Evolutionary conservation across 1,284 basidiomycete genomes (phyloP).

Genomic region (Sporisorium scitamineum): DNA sequence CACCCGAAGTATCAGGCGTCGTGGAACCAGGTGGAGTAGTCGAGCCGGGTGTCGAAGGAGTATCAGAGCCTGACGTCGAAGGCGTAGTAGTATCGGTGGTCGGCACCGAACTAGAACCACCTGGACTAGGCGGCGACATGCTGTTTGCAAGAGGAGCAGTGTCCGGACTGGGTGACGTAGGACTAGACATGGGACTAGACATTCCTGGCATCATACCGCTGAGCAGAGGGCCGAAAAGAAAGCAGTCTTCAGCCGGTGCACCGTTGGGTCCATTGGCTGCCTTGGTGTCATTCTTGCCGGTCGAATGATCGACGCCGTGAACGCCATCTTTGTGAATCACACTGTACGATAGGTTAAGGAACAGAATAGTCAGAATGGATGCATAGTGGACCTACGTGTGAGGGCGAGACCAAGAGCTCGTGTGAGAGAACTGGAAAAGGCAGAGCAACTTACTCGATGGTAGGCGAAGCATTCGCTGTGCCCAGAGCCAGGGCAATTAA

Average conservation of each 20-base stretch:
- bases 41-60: background rate
- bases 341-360: background rate
- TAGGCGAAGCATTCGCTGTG: slow-evolving; percentile 8
- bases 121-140: background rate
- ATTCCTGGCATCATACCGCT: background rate
- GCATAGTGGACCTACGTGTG: no score
- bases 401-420: background rate
- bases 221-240: background rate
- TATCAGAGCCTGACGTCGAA: background rate
- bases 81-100: background rate
- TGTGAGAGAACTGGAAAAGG: background rate
- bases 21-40: background rate
- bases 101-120: background rate
- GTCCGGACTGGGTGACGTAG: background rate
- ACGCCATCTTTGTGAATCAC: background rate
- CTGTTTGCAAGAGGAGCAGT: background rate
- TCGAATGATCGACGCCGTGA: background rate
- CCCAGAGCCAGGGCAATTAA: slow-evolving; percentile 16
- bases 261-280: slow-evolving; percentile 1
- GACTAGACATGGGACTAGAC: background rate
- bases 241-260: slow-evolving; percentile 15
- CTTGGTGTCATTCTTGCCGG: background rate
- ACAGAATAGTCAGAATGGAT: background rate
- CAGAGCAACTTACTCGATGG: slow-evolving; percentile 15
- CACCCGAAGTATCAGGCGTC: background rate